Conservation (phyloP, 2,329 filamentous ascomycete species). For the Alternaria burnsii region DNA sequence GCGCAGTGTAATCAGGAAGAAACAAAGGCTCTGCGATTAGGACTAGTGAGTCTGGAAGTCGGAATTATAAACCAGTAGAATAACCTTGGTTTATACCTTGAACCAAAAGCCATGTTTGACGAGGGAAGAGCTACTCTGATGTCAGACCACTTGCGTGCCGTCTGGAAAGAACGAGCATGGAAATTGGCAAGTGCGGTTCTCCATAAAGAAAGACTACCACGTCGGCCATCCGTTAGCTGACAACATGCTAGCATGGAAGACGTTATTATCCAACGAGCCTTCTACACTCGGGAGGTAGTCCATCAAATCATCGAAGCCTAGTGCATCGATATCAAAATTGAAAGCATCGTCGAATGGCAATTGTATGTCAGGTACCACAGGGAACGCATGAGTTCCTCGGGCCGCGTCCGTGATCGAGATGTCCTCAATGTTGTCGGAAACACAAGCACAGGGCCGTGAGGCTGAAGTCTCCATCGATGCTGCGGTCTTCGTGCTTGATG, state of each 20-base stretch:
- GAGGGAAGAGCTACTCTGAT: neutral
- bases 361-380: conserved; percentile 9
- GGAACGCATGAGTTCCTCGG: neutral
- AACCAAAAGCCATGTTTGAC: too few species aligned
- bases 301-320: conserved; percentile 38
- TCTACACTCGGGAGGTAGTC: conserved; percentile 31
- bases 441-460: conserved; percentile 2
- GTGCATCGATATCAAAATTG: conserved; percentile 39
- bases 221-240: neutral
- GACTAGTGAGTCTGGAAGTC: neutral
- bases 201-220: neutral
- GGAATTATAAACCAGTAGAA: neutral
- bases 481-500: conserved; percentile 8
- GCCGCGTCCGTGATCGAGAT: conserved; percentile 18
- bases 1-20: neutral
- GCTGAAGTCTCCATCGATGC: neutral
- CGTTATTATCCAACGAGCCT: conserved; percentile 32
- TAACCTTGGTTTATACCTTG: neutral
- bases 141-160: neutral
- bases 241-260: conserved; percentile 32
- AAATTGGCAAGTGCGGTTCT: neutral
- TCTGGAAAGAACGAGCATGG: neutral
- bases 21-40: neutral
- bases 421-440: conserved; percentile 17
- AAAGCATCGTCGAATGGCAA: conserved; percentile 25